phyloP scores from a whole-genome alignment of 2,329 filamentous ascomycete species.

The Cercospora sp. region DNA sequence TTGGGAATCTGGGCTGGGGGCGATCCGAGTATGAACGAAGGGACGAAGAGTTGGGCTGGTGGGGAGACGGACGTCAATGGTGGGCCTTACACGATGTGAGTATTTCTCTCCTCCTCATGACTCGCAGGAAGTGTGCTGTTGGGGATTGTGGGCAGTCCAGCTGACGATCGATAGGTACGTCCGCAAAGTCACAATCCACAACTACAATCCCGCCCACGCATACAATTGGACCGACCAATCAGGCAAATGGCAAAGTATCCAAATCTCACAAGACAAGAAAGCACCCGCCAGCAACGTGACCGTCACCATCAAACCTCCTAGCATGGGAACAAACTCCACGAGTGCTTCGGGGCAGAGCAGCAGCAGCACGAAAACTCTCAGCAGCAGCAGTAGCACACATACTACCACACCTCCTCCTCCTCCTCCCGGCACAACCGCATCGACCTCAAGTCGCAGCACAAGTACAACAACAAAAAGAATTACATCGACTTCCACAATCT shows the following conservation, averaged over 20 bases:
- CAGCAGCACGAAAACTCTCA: constrained; percentile 1
- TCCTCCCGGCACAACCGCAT: neutral
- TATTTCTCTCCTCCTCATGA: too few species aligned
- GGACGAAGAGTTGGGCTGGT: constrained; percentile 20
- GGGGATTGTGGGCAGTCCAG: too few species aligned
- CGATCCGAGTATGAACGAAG: constrained; percentile 9
- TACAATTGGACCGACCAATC: constrained; percentile 20
- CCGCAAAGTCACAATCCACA: constrained; percentile 15
- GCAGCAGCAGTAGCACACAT: neutral
- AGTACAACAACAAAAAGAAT: neutral
- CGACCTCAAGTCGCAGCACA: neutral
- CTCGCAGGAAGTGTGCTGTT: too few species aligned
- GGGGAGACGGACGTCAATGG: constrained; percentile 18
- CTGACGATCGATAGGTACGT: too few species aligned
- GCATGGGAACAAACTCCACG: neutral
- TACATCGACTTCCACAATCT: neutral
- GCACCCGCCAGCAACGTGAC: neutral
- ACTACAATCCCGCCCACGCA: constrained; percentile 6
- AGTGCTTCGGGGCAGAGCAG: neutral
- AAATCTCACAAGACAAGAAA: neutral
- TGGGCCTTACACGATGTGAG: constrained; percentile 17
- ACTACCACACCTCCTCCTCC: neutral
- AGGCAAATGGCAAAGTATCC: constrained; percentile 17
- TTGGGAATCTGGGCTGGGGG: constrained; percentile 23
- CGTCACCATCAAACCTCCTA: neutral